These are phyloP conservation scores for Ocimum tenuiflorum DNA, from an alignment of 257 asterid species.

Conservation along the genomic window DNA sequence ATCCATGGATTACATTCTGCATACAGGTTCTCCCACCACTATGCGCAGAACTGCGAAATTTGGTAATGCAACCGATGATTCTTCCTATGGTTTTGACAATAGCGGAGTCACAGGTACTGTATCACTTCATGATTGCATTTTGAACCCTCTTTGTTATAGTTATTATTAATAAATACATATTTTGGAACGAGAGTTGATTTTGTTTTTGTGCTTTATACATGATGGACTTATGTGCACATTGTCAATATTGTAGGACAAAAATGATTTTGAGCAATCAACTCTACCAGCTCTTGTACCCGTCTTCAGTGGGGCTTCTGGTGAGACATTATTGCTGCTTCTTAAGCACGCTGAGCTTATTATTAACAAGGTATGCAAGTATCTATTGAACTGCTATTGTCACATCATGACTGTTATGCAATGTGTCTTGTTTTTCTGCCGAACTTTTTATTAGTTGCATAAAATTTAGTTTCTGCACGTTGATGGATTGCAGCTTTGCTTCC, in stretches of 20 bases:
- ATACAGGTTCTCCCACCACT: slow-evolving; percentile 98
- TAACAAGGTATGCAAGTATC: slow-evolving; percentile 55
- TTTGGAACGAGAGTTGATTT: background rate
- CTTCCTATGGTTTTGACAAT: slow-evolving; percentile 98
- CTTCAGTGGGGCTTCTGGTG: slow-evolving; percentile 84
- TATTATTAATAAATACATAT: background rate
- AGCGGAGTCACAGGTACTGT: slow-evolving; percentile 89
- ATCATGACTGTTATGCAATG: background rate
- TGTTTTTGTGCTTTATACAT: background rate
- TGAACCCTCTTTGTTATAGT: slow-evolving; percentile 16
- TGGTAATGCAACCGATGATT: slow-evolving; percentile 99
- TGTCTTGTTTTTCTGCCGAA: background rate
- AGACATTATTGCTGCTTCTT: slow-evolving; percentile 85
- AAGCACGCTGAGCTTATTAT: slow-evolving; percentile 93
- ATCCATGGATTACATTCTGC: slow-evolving; percentile 17
- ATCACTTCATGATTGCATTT: slow-evolving; percentile 15
- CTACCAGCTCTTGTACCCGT: slow-evolving; percentile 98
- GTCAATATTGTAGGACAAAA: slow-evolving; percentile 65
- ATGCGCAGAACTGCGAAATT: slow-evolving; percentile 92
- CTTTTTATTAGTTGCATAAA: background rate
- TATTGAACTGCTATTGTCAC: background rate
- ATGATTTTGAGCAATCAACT: slow-evolving; percentile 87
- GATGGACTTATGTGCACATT: background rate
- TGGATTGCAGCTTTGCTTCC: slow-evolving; percentile 7
- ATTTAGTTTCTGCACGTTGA: slow-evolving; percentile 2